Evolutionary conservation across 352 stramenopile species (phyloP).

Genomic region (Pythium utonaiense): DNA sequence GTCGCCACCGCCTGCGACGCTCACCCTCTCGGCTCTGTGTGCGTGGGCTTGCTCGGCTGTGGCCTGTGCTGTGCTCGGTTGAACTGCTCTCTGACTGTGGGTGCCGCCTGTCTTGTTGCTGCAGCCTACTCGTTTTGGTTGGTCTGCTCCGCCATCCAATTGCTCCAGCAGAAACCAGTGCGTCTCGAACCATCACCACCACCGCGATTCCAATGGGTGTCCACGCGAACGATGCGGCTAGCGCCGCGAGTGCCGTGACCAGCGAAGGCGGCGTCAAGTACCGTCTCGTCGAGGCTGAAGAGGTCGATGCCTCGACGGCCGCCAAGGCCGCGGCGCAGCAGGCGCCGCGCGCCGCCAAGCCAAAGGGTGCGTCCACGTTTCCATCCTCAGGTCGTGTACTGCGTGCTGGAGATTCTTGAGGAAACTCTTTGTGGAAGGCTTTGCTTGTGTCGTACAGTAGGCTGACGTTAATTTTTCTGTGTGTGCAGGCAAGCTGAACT

Average conservation of each 20-base stretch:
- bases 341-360: slow-evolving; percentile 15
- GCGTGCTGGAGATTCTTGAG: not conserved
- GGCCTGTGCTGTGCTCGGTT: not conserved
- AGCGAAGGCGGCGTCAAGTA: slow-evolving; percentile 63
- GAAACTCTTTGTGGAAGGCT: not conserved
- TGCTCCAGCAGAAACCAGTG: not conserved
- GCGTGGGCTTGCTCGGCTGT: not conserved
- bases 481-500: slow-evolving; percentile 57
- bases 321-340: slow-evolving; percentile 33
- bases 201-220: slow-evolving; percentile 26
- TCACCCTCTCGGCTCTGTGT: not conserved
- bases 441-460: not conserved
- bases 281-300: slow-evolving; percentile 76
- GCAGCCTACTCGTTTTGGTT: slow-evolving; percentile 11
- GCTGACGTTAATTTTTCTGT: not conserved
- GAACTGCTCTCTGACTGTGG: no score
- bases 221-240: slow-evolving; percentile 28
- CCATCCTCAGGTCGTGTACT: slow-evolving; percentile 1
- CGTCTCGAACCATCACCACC: not conserved
- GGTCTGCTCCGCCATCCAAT: slow-evolving; percentile 5
- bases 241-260: slow-evolving; percentile 15
- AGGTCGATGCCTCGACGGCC: slow-evolving; percentile 64
- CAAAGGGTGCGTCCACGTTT: slow-evolving; percentile 23
- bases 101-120: slow-evolving; percentile 1
- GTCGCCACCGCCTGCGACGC: not conserved